A percentile compares a stretch with the other conserved stretches of the same genome.
phyloP scores from a whole-genome alignment of 192 early-diverging fungal genomes.

The Coemansia sp. region DNA sequence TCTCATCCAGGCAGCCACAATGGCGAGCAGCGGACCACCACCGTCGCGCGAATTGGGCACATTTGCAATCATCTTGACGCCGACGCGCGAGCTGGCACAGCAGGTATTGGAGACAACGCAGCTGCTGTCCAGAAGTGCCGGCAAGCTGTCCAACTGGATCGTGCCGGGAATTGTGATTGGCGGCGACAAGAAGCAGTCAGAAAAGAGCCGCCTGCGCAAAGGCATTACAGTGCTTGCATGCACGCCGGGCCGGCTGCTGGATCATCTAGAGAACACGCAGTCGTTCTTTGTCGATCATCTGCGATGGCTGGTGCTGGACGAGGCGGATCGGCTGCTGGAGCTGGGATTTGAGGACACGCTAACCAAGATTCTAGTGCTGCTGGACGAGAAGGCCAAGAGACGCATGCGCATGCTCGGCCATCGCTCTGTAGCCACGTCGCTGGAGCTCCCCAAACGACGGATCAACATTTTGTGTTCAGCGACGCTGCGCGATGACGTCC shows the following conservation, averaged over 20 bases:
- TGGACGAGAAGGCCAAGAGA: conserved; percentile 50
- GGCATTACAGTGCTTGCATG: conserved; percentile 86
- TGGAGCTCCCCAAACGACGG: conserved; percentile 59
- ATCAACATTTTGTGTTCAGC: conserved; percentile 88
- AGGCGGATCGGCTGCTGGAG: conserved; percentile 95
- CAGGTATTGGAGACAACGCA: conserved; percentile 83
- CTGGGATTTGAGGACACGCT: conserved; percentile 86
- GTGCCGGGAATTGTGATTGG: conserved; percentile 79
- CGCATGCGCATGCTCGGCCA: conserved; percentile 12
- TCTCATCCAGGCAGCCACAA: conserved; percentile 64
- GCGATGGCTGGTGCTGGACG: conserved; percentile 95
- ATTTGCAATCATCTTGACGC: conserved; percentile 87
- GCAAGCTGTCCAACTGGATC: conserved; percentile 66
- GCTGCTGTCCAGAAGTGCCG: conserved; percentile 55
- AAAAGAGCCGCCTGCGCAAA: conserved; percentile 77
- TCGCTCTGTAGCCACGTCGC: conserved; percentile 24
- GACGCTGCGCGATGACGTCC: conserved; percentile 81
- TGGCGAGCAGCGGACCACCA: conserved; percentile 22
- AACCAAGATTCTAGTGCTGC: conserved; percentile 61
- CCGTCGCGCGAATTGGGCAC: conserved; percentile 75
- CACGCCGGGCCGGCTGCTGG: conserved; percentile 93
- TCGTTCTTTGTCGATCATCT: conserved; percentile 80
- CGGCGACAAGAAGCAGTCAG: conserved; percentile 76
- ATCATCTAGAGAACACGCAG: conserved; percentile 79
- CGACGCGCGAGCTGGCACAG: conserved; percentile 96